Conservation (phyloP, 1,284 basidiomycete genomes). For the Ganoderma lingzhi region DNA sequence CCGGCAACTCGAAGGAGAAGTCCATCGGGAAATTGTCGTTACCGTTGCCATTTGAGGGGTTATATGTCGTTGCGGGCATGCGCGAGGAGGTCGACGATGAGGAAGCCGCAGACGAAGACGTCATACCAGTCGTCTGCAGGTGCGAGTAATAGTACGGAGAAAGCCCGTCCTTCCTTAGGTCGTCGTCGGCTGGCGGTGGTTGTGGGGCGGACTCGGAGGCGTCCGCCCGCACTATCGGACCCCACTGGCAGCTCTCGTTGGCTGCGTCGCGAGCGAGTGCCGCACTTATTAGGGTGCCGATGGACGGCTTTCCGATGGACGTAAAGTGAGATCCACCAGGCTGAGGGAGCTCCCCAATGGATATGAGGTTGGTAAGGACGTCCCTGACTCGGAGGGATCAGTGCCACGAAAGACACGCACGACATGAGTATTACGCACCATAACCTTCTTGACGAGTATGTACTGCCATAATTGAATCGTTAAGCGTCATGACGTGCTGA, state of each 20-base stretch:
- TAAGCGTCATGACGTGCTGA: neutral
- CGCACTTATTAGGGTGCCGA: neutral
- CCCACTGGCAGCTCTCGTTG: neutral
- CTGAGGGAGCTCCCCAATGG: constrained; percentile 17
- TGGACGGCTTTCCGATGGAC: neutral
- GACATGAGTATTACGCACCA: neutral
- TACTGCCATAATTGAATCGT: neutral
- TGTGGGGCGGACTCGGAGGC: neutral
- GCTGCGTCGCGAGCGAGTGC: neutral
- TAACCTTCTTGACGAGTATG: constrained; percentile 12
- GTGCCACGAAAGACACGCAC: neutral
- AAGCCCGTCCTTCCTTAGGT: neutral
- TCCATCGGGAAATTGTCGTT: constrained; percentile 3
- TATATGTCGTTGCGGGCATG: neutral
- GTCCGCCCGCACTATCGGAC: neutral
- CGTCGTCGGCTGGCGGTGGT: neutral
- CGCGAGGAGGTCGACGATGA: neutral
- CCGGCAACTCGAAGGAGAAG: constrained; percentile 23
- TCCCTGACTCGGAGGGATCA: constrained; percentile 5
- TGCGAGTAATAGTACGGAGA: neutral
- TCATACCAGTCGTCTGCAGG: neutral
- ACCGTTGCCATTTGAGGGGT: neutral
- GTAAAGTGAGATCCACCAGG: neutral
- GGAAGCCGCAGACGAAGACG: neutral
- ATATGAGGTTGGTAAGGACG: constrained; percentile 19